These are phyloP conservation scores for Hysterium pulicare DNA, from an alignment of 2,329 filamentous ascomycete species.

Conservation along the genomic window DNA sequence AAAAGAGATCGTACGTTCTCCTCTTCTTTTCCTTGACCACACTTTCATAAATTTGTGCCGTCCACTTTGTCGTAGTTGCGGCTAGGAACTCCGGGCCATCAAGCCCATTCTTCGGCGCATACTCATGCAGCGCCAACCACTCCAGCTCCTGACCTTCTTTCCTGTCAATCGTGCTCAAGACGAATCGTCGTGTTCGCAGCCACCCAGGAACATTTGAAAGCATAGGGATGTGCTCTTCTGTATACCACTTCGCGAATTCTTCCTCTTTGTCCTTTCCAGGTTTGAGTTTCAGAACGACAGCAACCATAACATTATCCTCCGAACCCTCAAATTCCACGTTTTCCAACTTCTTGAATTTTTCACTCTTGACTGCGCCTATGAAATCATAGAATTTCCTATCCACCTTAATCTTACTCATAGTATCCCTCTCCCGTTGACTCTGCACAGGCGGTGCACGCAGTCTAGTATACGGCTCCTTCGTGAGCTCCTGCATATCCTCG, in stretches of 20 bases:
- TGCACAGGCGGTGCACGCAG: conserved; percentile 58
- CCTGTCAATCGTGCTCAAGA: conserved; percentile 57
- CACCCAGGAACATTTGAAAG: conserved; percentile 74
- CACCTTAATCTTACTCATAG: conserved; percentile 65
- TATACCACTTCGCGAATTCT: conserved; percentile 66
- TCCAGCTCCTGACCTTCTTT: conserved; percentile 47
- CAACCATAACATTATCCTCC: conserved; percentile 57
- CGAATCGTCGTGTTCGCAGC: conserved; percentile 69
- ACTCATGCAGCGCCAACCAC: conserved; percentile 69
- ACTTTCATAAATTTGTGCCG: conserved; percentile 56
- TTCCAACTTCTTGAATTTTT: conserved; percentile 60
- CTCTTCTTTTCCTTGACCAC: conserved; percentile 57
- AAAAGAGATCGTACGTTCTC: conserved; percentile 68
- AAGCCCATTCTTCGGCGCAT: conserved; percentile 62
- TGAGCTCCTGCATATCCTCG: conserved; percentile 67
- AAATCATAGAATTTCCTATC: conserved; percentile 69
- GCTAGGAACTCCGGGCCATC: conserved; percentile 62
- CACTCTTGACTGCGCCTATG: conserved; percentile 53
- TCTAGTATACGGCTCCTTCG: conserved; percentile 65
- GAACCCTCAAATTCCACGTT: conserved; percentile 55
- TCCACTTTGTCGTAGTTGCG: conserved; percentile 61
- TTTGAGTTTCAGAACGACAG: conserved; percentile 59
- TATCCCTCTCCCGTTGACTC: conserved; percentile 57
- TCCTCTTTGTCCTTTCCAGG: conserved; percentile 50
- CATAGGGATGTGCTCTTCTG: conserved; percentile 70